A percentile compares a stretch with the other conserved stretches of the same genome.
These are phyloP conservation scores for Vinca major DNA, from an alignment of 305 asterid genomes.

Conservation along the genomic window DNA sequence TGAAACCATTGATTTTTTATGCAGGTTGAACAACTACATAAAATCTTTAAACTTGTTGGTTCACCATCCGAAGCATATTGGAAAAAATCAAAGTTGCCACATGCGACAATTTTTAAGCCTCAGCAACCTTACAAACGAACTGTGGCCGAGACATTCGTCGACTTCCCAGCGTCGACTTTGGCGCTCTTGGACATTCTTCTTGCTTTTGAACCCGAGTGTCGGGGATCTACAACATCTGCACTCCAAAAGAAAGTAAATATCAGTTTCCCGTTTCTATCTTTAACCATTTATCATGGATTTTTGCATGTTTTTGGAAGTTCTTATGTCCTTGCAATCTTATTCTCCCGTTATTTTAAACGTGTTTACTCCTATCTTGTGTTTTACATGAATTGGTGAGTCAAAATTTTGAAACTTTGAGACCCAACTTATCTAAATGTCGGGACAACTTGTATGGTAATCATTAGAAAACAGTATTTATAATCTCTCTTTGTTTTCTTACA, in stretches of 20 bases:
- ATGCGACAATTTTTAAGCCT: conserved; percentile 31
- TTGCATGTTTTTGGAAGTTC: background rate
- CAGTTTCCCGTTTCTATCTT: background rate
- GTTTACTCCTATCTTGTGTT: background rate
- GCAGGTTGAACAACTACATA: conserved; percentile 83
- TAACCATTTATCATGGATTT: background rate
- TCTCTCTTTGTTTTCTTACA: no score
- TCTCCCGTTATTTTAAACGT: background rate
- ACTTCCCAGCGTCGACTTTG: conserved; percentile 50
- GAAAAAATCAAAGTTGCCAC: conserved; percentile 53
- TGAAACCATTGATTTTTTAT: background rate
- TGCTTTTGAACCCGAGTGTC: conserved; percentile 62
- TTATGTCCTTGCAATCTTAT: background rate
- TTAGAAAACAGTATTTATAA: no score
- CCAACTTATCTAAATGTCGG: background rate
- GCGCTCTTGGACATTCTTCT: conserved; percentile 61
- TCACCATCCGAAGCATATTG: conserved; percentile 77
- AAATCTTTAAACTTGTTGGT: conserved; percentile 76
- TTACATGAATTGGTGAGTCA: no score
- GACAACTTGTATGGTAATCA: no score
- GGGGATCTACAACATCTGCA: conserved; percentile 61
- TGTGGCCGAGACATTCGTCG: conserved; percentile 63
- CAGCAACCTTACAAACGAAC: conserved; percentile 59
- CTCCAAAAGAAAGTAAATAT: conserved; percentile 59
- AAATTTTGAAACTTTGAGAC: background rate